phyloP scores from a whole-genome alignment of 192 early-diverging fungal species.

The Rhizophagus sp. region DNA sequence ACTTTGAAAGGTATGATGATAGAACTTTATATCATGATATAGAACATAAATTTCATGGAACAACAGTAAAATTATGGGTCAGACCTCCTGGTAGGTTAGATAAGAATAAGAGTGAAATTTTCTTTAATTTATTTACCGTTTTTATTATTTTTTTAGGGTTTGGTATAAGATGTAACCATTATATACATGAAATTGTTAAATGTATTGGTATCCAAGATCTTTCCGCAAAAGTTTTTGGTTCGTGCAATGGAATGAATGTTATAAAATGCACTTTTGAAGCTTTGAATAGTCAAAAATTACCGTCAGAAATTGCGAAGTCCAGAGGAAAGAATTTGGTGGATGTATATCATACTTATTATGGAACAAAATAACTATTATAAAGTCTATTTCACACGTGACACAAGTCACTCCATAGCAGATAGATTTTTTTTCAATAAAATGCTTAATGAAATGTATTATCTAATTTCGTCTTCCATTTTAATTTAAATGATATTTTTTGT shows the following conservation, averaged over 20 bases:
- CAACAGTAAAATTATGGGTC: constrained; percentile 73
- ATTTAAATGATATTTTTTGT: no score
- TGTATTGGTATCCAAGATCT: constrained; percentile 93
- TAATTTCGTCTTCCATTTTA: no score
- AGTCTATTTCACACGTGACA: no score
- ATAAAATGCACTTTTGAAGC: constrained; percentile 97
- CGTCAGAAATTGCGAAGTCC: constrained; percentile 82
- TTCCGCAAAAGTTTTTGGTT: constrained; percentile 86
- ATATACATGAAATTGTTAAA: constrained; percentile 94
- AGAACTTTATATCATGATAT: constrained; percentile 90
- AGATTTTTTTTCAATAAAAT: no score
- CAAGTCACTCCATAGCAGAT: no score
- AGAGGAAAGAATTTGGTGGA: constrained; percentile 88
- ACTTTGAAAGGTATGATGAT: constrained; percentile 87
- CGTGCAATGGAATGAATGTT: constrained; percentile 97
- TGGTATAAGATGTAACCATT: constrained; percentile 89
- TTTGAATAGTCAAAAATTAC: constrained; percentile 71
- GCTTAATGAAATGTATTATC: no score
- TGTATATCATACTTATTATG: constrained; percentile 89
- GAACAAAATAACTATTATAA: constrained; percentile 28
- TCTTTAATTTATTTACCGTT: constrained; percentile 10
- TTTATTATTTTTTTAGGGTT: constrained; percentile 61
- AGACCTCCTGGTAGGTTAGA: constrained; percentile 76
- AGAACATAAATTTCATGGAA: constrained; percentile 87
- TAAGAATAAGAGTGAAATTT: not conserved